Percentiles rank a stretch among this genome's conserved stretches.
These are phyloP conservation scores for Raffaelea deltoideospora DNA, from an alignment of 2,329 filamentous ascomycete genomes.

Conservation along the genomic window DNA sequence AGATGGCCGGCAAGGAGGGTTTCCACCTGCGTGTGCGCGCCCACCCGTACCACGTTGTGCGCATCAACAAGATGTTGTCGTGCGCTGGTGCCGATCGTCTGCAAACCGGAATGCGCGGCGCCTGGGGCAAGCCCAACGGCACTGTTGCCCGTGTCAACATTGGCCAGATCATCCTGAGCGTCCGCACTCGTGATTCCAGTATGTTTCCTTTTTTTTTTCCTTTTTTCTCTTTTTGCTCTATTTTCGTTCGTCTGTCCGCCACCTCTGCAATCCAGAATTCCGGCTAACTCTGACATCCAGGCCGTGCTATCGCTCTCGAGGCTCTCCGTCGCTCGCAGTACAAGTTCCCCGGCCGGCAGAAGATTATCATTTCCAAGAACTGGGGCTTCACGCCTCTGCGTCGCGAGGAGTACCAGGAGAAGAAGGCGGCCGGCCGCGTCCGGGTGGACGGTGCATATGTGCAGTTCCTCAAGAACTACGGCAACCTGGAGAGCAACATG, in stretches of 20 bases:
- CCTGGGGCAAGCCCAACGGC: constrained; percentile 99
- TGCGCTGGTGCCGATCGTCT: constrained; percentile 99
- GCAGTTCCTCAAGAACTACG: constrained; percentile 95
- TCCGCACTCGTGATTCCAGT: constrained; percentile 91
- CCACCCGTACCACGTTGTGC: constrained; percentile 99
- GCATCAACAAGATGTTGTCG: constrained; percentile 99
- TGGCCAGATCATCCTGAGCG: constrained; percentile 94
- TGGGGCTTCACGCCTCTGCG: constrained; percentile 99
- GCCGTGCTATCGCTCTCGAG: constrained; percentile 89
- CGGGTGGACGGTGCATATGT: constrained; percentile 98
- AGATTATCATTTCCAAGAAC: constrained; percentile 99
- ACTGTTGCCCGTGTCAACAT: constrained; percentile 99
- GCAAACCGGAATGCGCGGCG: constrained; percentile 99
- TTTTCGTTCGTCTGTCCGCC: no score
- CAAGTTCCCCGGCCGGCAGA: constrained; percentile 99
- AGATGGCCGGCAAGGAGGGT: constrained; percentile 55
- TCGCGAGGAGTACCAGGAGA: constrained; percentile 92
- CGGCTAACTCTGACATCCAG: no score
- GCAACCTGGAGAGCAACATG: constrained; percentile 73
- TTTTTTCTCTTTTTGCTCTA: no score
- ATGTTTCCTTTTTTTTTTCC: constrained; percentile 22
- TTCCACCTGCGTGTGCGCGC: constrained; percentile 70
- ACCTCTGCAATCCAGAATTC: no score
- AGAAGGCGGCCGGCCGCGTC: constrained; percentile 85
- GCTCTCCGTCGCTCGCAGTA: constrained; percentile 98